Evolutionary conservation across 257 asterid genomes (phyloP).

Genomic region (Nemophila menziesii): DNA sequence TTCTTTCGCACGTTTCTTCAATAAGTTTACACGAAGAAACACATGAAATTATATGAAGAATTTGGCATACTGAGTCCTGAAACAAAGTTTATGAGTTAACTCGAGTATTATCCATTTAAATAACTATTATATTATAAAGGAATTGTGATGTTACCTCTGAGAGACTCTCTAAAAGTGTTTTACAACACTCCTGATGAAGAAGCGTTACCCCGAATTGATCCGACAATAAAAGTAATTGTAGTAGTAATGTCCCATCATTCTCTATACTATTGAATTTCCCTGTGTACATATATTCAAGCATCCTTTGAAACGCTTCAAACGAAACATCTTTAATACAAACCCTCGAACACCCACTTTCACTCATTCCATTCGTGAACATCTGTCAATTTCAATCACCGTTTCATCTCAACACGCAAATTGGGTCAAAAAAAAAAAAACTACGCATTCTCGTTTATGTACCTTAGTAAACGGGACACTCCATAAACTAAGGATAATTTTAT

Average conservation of each 20-base stretch:
- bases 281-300: slow-evolving; percentile 82
- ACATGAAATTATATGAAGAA: slow-evolving; percentile 78
- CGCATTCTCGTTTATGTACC: slow-evolving; percentile 48
- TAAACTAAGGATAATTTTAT: slow-evolving; percentile 73
- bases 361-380: slow-evolving; percentile 99
- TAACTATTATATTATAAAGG: not conserved
- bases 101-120: slow-evolving; percentile 22
- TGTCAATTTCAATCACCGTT: slow-evolving; percentile 20
- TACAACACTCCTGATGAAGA: slow-evolving; percentile 97
- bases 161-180: slow-evolving; percentile 66
- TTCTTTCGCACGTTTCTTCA: slow-evolving; percentile 87
- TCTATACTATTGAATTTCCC: slow-evolving; percentile 46
- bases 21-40: slow-evolving; percentile 83
- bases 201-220: slow-evolving; percentile 84
- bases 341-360: slow-evolving; percentile 58
- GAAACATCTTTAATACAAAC: slow-evolving; percentile 66
- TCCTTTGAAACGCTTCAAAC: slow-evolving; percentile 54
- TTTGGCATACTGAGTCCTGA: slow-evolving; percentile 93
- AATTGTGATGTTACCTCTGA: slow-evolving; percentile 84
- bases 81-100: slow-evolving; percentile 56
- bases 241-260: slow-evolving; percentile 42
- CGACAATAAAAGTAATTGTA: slow-evolving; percentile 81
- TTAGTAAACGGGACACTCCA: slow-evolving; percentile 92
- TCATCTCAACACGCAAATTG: not conserved
- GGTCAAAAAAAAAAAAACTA: not conserved